phyloP scores from a whole-genome alignment of 139 green algal genomes.

The Edaphochlamys debaryana region DNA sequence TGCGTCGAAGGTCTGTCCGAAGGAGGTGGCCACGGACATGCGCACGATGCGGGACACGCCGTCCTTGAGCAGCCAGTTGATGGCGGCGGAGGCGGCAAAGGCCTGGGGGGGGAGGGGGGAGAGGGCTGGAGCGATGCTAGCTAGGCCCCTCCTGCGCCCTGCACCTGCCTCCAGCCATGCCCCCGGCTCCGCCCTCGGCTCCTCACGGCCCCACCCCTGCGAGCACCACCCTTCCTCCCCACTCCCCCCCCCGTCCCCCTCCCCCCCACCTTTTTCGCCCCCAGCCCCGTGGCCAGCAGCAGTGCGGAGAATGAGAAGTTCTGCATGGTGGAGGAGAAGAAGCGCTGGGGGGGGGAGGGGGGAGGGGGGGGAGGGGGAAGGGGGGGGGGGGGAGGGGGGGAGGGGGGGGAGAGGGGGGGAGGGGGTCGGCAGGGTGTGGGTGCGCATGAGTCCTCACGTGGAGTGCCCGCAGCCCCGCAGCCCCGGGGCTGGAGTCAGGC shows the following conservation, averaged over 20 bases:
- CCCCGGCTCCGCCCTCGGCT: too few species aligned
- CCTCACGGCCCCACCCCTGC: too few species aligned
- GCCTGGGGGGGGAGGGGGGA: not conserved
- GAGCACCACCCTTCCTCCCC: too few species aligned
- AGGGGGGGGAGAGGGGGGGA: not conserved
- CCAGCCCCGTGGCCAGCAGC: slow-evolving; percentile 92
- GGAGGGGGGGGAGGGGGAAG: not conserved
- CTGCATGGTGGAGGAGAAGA: slow-evolving; percentile 80
- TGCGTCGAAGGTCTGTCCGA: slow-evolving; percentile 84
- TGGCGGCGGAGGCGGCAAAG: slow-evolving; percentile 57
- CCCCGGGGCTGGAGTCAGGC: too few species aligned
- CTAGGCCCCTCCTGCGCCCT: too few species aligned
- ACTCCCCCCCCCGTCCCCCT: too few species aligned
- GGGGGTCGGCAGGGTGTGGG: too few species aligned
- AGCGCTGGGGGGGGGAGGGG: slow-evolving; percentile 66
- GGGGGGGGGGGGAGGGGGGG: not conserved
- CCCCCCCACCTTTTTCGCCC: slow-evolving; percentile 65
- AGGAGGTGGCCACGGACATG: slow-evolving; percentile 83
- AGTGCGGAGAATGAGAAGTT: slow-evolving; percentile 90
- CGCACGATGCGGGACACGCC: slow-evolving; percentile 86
- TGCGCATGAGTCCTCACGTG: too few species aligned
- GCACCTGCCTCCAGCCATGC: too few species aligned
- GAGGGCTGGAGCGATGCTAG: not conserved
- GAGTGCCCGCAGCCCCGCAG: too few species aligned
- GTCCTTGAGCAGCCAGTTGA: slow-evolving; percentile 83